Evolutionary conservation across 371 early-diverging fungal genomes (phyloP), one percentile per base, ranked within the genome.

Genomic region (Mortierella sp.): DNA sequence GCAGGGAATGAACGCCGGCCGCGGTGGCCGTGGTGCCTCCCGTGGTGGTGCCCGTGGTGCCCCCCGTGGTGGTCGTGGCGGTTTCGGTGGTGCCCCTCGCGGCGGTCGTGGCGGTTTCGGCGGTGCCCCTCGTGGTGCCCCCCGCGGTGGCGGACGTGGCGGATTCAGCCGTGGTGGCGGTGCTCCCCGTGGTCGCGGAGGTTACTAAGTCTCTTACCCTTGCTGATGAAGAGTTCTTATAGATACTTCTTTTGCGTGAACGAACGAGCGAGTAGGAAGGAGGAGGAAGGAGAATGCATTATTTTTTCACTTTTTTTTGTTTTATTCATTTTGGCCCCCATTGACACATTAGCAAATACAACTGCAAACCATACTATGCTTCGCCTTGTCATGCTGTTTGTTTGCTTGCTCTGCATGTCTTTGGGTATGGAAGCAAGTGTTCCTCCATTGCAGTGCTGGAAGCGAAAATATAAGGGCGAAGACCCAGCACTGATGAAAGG

Each of bases 131-230:
- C 87, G 82, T 44, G 79, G 82, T 44, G 79, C 89, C 31, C 87
- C 87, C 67, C 78, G 87, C 50, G 82, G 89, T 78, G 89, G 86
- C 61, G 86, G 87, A 71, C 84, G 72, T 51, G 75, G 79, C 26
- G 69, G 77, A 73, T 67, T 48, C 72, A 69, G 80, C 71, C 57
- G 71, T 28, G 72, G 88, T 67, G 81, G 71, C 13, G 19, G 57
- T 51, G 54, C 69, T 67, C 71, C 80, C 55, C 86, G 86, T 73
- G 82, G 88, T 73, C 82, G 86, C 74, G 86, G 89, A 67, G 86
- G 89, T 64, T 74, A 50, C 77, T 82, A 82, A 82, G 57, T 53
- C 16, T 31, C 31, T 78, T 40, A 6, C 31, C 13, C 13, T 46
- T 46, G 5, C 46, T 67, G 54, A 31, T 61, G 40, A 31, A 31